phyloP scores from a whole-genome alignment of 1,139 yeast genomes.

The Kurtzmaniella quercitrusa region DNA sequence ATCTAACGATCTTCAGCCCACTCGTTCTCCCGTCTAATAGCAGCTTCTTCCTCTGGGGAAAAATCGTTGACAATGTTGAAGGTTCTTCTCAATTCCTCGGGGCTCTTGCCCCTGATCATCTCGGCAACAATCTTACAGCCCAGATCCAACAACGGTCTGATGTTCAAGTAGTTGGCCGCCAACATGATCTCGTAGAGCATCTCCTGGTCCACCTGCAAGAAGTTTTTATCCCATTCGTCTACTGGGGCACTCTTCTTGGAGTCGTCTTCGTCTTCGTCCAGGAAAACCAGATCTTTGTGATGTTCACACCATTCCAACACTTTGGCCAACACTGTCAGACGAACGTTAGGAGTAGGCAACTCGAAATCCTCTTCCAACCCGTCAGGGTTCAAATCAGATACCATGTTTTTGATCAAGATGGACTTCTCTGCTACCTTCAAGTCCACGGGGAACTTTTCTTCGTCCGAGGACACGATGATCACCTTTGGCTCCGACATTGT shows the following conservation, averaged over 20 bases:
- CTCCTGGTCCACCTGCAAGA: slow-evolving; percentile 94
- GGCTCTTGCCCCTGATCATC: slow-evolving; percentile 94
- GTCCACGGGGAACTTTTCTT: slow-evolving; percentile 70
- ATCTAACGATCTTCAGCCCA: slow-evolving; percentile 95
- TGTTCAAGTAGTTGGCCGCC: slow-evolving; percentile 94
- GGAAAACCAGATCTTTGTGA: slow-evolving; percentile 80
- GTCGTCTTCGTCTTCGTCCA: slow-evolving; percentile 72
- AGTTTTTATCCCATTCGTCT: slow-evolving; percentile 95
- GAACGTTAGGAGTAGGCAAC: slow-evolving; percentile 88
- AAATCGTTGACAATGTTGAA: slow-evolving; percentile 96
- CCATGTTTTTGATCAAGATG: slow-evolving; percentile 82
- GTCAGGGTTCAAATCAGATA: slow-evolving; percentile 69
- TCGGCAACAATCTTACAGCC: slow-evolving; percentile 98
- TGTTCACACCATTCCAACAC: slow-evolving; percentile 97
- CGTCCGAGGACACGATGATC: slow-evolving; percentile 67
- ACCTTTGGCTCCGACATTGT: slow-evolving; percentile 38
- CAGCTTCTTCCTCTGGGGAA: slow-evolving; percentile 98
- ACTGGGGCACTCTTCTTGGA: slow-evolving; percentile 81
- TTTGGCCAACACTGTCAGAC: slow-evolving; percentile 81
- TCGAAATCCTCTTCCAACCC: slow-evolving; percentile 66
- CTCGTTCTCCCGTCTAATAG: slow-evolving; percentile 94
- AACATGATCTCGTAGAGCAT: slow-evolving; percentile 95
- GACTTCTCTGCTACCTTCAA: slow-evolving; percentile 88
- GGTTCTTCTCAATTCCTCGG: slow-evolving; percentile 93
- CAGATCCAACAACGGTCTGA: slow-evolving; percentile 86